Percentiles rank a stretch among this genome's conserved stretches.
Conservation (phyloP, 2,329 filamentous ascomycete genomes). For the Xylaria sp. region DNA sequence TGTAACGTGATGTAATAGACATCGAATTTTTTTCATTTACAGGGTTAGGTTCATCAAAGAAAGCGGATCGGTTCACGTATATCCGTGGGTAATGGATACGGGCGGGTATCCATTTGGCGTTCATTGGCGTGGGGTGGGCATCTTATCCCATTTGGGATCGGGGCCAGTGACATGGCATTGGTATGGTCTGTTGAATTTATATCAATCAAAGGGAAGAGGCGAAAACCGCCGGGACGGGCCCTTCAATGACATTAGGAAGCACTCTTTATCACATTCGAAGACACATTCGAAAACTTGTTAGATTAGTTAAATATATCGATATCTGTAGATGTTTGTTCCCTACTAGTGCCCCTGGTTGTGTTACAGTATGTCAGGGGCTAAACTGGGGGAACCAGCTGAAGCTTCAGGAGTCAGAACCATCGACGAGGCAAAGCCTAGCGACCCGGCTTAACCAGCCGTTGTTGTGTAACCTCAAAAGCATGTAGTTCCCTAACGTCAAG, state of each 20-base stretch:
- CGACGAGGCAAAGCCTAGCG: too few species aligned
- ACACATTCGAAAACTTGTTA: not conserved
- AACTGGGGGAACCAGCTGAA: too few species aligned
- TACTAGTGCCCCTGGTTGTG: too few species aligned
- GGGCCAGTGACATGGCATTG: constrained; percentile 4
- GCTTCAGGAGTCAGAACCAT: too few species aligned
- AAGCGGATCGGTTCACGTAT: constrained; percentile 21
- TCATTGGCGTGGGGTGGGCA: constrained; percentile 3
- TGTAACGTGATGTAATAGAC: constrained; percentile 46
- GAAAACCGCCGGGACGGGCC: not conserved
- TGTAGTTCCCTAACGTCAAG: not conserved
- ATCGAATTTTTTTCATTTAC: not conserved
- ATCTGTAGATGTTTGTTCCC: not conserved
- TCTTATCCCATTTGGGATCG: not conserved
- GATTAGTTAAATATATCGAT: constrained; percentile 1
- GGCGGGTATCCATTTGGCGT: constrained; percentile 23
- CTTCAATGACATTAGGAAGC: constrained; percentile 16
- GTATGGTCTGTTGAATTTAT: not conserved
- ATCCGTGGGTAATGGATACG: constrained; percentile 7
- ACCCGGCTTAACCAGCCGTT: too few species aligned
- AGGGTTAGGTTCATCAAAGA: constrained; percentile 13
- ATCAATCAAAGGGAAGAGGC: constrained; percentile 5
- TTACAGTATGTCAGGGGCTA: too few species aligned
- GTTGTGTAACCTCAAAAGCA: not conserved
- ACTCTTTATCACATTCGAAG: not conserved